Evolutionary conservation across 2,329 filamentous ascomycete species (phyloP).

Genomic region (Fusarium sp.): DNA sequence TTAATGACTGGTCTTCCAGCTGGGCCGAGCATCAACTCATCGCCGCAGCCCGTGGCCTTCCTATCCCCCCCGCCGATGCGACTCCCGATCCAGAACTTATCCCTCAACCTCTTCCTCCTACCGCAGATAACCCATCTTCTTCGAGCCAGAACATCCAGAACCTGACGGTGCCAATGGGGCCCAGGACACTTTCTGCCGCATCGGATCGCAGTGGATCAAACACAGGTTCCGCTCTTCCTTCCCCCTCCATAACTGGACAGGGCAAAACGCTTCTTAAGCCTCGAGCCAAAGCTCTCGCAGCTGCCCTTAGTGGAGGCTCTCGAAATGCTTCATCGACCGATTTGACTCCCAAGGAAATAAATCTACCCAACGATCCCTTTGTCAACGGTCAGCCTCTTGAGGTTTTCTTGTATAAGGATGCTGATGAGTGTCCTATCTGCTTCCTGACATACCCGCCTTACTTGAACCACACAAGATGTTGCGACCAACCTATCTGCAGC

Average conservation of each 20-base stretch:
- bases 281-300: constrained; percentile 89
- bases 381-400: constrained; percentile 96
- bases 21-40: constrained; percentile 98
- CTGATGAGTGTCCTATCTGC: constrained; percentile 93
- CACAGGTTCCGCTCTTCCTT: constrained; percentile 67
- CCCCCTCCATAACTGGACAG: constrained; percentile 57
- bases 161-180: constrained; percentile 83
- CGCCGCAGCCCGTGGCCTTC: constrained; percentile 85
- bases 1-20: constrained; percentile 87
- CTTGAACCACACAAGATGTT: constrained; percentile 93
- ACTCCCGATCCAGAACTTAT: constrained; percentile 77
- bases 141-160: constrained; percentile 71
- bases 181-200: constrained; percentile 81
- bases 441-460: constrained; percentile 96
- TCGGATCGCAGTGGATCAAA: constrained; percentile 77
- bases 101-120: constrained; percentile 60
- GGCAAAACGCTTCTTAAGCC: constrained; percentile 76
- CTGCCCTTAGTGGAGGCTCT: constrained; percentile 79
- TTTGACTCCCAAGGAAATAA: constrained; percentile 80
- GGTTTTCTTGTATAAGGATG: constrained; percentile 92
- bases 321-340: constrained; percentile 80
- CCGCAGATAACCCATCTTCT: constrained; percentile 63
- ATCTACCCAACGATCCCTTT: constrained; percentile 83
- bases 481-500: constrained; percentile 95
- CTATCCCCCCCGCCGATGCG: constrained; percentile 86